phyloP scores from a whole-genome alignment of 805 yeast species.

The Barnettozyma pratensis region DNA sequence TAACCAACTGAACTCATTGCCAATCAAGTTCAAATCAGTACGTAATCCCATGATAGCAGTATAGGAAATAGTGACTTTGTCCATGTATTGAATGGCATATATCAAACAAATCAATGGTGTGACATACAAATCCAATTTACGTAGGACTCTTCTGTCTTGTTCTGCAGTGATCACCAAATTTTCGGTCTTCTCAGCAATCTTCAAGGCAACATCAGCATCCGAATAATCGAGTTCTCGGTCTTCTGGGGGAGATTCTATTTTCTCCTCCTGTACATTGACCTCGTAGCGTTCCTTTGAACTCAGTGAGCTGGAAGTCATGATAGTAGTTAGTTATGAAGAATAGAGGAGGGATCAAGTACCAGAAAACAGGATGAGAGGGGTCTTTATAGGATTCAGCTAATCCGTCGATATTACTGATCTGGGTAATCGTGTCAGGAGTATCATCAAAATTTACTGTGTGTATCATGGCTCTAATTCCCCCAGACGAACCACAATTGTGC shows the following conservation, averaged over 20 bases:
- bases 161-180: constrained; percentile 14
- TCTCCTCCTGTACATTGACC: not conserved
- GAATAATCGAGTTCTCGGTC: not conserved
- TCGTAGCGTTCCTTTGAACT: not conserved
- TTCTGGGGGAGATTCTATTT: not conserved
- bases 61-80: constrained; percentile 46
- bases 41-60: constrained; percentile 50
- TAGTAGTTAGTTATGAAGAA: too few relatives aligned
- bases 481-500: too few relatives aligned
- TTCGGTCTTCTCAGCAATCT: not conserved
- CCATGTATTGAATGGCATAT: constrained; percentile 54
- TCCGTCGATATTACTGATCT: too few relatives aligned
- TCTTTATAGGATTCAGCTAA: too few relatives aligned
- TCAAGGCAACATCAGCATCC: not conserved
- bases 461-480: too few relatives aligned
- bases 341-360: too few relatives aligned
- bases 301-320: not conserved
- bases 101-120: constrained; percentile 46
- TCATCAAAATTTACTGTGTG: too few relatives aligned
- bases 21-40: constrained; percentile 40
- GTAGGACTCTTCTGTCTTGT: constrained; percentile 30
- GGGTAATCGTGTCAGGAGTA: too few relatives aligned
- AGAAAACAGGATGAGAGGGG: too few relatives aligned
- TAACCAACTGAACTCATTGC: constrained; percentile 44
- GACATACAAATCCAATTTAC: constrained; percentile 48